Evolutionary conservation across 768 basidiomycete genomes (phyloP).

Genomic region (Amanita fuliginea): DNA sequence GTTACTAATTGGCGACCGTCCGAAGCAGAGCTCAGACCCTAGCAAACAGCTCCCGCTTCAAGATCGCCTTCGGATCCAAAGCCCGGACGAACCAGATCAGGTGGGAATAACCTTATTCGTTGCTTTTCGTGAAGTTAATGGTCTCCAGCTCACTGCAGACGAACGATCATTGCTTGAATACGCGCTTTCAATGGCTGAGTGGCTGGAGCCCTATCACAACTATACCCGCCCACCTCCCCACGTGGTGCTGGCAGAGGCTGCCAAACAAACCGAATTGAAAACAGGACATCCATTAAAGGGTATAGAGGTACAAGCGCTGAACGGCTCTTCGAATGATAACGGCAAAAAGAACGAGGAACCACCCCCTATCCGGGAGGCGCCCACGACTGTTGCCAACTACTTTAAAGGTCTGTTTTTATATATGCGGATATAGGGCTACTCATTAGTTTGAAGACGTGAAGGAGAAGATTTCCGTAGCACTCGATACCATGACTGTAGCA

Average conservation of each 20-base stretch:
- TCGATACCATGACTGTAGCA: slow-evolving; percentile 31
- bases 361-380: slow-evolving; percentile 52
- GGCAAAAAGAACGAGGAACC: slow-evolving; percentile 65
- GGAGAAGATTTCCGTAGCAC: slow-evolving; percentile 34
- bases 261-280: slow-evolving; percentile 61
- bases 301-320: slow-evolving; percentile 36
- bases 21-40: slow-evolving; percentile 46
- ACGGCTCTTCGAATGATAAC: slow-evolving; percentile 30
- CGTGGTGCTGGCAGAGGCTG: slow-evolving; percentile 63
- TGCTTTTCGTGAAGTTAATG: background rate
- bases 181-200: slow-evolving; percentile 50
- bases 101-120: slow-evolving; percentile 18
- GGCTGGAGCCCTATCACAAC: slow-evolving; percentile 72
- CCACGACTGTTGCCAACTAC: slow-evolving; percentile 39
- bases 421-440: background rate
- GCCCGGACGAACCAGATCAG: slow-evolving; percentile 43
- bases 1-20: slow-evolving; percentile 69
- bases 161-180: slow-evolving; percentile 51
- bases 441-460: slow-evolving; percentile 34
- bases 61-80: slow-evolving; percentile 44
- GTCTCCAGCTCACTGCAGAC: slow-evolving; percentile 49
- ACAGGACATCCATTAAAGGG: slow-evolving; percentile 60
- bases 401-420: slow-evolving; percentile 41
- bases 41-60: slow-evolving; percentile 39
- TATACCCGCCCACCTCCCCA: slow-evolving; percentile 60